These are phyloP conservation scores for Candida nanaspora DNA, from an alignment of 805 yeast species.

Conservation along the genomic window DNA sequence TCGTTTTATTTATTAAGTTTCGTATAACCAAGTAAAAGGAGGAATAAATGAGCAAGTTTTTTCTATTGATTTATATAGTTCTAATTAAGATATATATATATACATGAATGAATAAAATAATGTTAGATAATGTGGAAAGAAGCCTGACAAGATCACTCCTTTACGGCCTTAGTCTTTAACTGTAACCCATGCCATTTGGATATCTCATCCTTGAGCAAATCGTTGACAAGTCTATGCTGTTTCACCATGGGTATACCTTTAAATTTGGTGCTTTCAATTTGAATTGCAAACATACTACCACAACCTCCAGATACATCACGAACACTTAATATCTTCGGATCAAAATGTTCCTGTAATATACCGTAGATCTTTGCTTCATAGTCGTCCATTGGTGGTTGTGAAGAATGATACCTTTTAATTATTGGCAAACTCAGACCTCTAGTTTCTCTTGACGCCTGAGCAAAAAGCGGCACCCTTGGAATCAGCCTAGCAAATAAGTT, in stretches of 20 bases:
- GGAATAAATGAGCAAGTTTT: no score
- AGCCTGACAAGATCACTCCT: no score
- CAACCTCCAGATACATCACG: constrained; percentile 91
- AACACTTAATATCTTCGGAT: constrained; percentile 60
- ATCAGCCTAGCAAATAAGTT: no score
- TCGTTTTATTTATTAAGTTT: no score
- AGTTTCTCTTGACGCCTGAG: background rate
- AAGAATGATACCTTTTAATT: background rate
- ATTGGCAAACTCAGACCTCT: background rate
- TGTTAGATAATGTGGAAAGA: no score
- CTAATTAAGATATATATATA: no score
- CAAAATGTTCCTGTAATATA: constrained; percentile 45
- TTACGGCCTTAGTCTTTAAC: constrained; percentile 59
- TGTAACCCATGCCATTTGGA: constrained; percentile 93
- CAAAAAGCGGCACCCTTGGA: no score
- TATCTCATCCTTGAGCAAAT: constrained; percentile 75
- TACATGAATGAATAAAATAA: background rate
- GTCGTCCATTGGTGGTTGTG: constrained; percentile 30
- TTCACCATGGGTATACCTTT: constrained; percentile 79
- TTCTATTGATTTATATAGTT: no score
- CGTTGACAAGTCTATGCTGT: constrained; percentile 88
- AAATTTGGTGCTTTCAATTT: constrained; percentile 64
- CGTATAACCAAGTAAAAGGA: no score
- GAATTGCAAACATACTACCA: constrained; percentile 95
- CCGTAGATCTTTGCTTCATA: constrained; percentile 60